Conservation (phyloP, 140 eudicot genomes). For the Erigeron philadelphicus region DNA sequence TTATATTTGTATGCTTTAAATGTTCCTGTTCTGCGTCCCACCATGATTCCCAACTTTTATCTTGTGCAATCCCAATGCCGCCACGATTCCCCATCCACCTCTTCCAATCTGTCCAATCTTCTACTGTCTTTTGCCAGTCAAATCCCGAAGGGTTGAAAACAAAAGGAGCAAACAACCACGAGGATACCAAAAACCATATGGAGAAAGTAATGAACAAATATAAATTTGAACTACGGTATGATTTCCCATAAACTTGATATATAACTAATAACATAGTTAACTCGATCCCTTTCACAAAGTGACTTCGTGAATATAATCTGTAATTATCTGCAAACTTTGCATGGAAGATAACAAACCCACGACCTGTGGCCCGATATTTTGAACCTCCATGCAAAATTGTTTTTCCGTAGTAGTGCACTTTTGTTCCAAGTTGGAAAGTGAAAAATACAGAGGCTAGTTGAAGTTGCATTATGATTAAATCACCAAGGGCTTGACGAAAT, state of each 20-base stretch:
- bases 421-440: slow-evolving; percentile 95
- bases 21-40: slow-evolving; percentile 94
- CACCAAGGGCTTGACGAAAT: slow-evolving; percentile 81
- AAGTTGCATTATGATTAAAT: slow-evolving; percentile 86
- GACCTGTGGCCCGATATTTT: slow-evolving; percentile 93
- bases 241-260: slow-evolving; percentile 72
- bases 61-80: slow-evolving; percentile 78
- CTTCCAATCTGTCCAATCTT: slow-evolving; percentile 98
- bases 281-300: slow-evolving; percentile 90
- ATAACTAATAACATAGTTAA: slow-evolving; percentile 61
- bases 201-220: slow-evolving; percentile 73
- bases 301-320: slow-evolving; percentile 82
- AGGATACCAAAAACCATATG: slow-evolving; percentile 86
- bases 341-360: slow-evolving; percentile 91
- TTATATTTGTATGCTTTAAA: slow-evolving; percentile 55
- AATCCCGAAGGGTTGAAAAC: slow-evolving; percentile 98
- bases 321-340: slow-evolving; percentile 91
- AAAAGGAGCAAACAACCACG: slow-evolving; percentile 98
- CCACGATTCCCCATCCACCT: slow-evolving; percentile 99
- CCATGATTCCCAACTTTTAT: slow-evolving; percentile 99
- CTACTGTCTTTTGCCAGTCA: slow-evolving; percentile 98
- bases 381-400: slow-evolving; percentile 93
- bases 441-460: slow-evolving; percentile 90
- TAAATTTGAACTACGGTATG: slow-evolving; percentile 63
- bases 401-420: slow-evolving; percentile 86